Percentiles rank a stretch among this genome's conserved stretches.
These are phyloP conservation scores for Sugiyamaella floridensis DNA, from an alignment of 805 yeast species.

Conservation along the genomic window DNA sequence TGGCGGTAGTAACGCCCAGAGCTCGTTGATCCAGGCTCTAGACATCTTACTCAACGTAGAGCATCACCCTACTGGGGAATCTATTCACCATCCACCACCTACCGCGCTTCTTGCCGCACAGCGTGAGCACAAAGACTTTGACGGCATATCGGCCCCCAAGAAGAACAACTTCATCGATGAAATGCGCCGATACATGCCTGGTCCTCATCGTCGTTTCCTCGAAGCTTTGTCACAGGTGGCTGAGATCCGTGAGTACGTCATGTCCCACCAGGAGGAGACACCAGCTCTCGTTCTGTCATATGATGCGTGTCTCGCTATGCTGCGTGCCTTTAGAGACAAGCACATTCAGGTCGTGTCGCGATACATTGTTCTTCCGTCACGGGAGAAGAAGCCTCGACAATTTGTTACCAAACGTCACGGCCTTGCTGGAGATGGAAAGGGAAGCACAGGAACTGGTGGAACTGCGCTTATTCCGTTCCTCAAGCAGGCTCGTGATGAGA, in stretches of 20 bases:
- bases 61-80: constrained; percentile 71
- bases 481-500: constrained; percentile 93
- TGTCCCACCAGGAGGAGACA: constrained; percentile 31
- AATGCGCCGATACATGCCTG: constrained; percentile 89
- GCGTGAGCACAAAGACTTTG: constrained; percentile 18
- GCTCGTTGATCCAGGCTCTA: constrained; percentile 79
- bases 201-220: constrained; percentile 70
- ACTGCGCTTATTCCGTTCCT: constrained; percentile 84
- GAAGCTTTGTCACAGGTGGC: constrained; percentile 51
- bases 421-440: constrained; percentile 38
- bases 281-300: constrained; percentile 63
- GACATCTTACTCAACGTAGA: constrained; percentile 71
- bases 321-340: constrained; percentile 82
- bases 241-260: constrained; percentile 59
- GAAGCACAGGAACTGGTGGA: constrained; percentile 86
- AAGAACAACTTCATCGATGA: constrained; percentile 60
- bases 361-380: constrained; percentile 76
- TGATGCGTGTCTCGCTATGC: constrained; percentile 85
- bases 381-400: constrained; percentile 36
- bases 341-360: constrained; percentile 91
- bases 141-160: constrained; percentile 16
- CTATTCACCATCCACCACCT: constrained; percentile 25
- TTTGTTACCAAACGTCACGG: constrained; percentile 54
- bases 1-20: constrained; percentile 94
- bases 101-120: constrained; percentile 8